Base-by-base conservation (phyloP, 108 stramenopile species). In the Pseudonitzschia multiseries region DNA sequence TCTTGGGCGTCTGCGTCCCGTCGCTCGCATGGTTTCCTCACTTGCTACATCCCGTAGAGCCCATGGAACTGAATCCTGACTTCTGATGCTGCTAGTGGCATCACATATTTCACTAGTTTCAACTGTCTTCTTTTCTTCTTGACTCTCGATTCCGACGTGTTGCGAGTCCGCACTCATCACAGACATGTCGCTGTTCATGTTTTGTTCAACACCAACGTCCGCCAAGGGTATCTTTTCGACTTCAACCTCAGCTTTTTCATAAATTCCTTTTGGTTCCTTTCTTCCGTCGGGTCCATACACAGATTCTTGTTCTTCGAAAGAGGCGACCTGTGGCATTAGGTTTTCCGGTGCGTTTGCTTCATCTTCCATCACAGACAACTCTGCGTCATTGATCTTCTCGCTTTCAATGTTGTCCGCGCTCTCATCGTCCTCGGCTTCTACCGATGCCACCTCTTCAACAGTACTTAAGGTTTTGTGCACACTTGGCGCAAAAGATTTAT, bases 11-110 rank as follows among this genome's bases (percentile, higher is more conserved):
- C 69, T 66, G 9, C 70, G 70, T 6, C 77, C 70, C 20, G 70
- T 69, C 31, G 77, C 77, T 48, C 70, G 64, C 70, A 78, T 66
- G 1, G 77, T 78, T 29, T 78, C 77, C 52, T 78, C 77, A 33
- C 77, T 78, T 15, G 77, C 77, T 51, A 78, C 70, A 29, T 70
- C 70, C 29, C 60, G 33, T 14, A 78, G 54, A 9, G 70, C 77
- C 77, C 77, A 78, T 26, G 70, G 57, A 56, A 65, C 22, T 2
- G 60, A 65, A 53, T 43, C 53, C 17, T 31, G 29, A 15, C 52
- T 70, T 20, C 51, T 53, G 42, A 67, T 17, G 42, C 32, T 33
- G 20, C 20, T 33, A 18, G n/a, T n/a, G 32, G 32, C 0, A 46
- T 27, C 43, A 41, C 42, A 32, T 62, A 20, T 20, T 22, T 62